Evolutionary conservation across 164 flowering plant species (phyloP).

Genomic region (Liriodendron chinense): DNA sequence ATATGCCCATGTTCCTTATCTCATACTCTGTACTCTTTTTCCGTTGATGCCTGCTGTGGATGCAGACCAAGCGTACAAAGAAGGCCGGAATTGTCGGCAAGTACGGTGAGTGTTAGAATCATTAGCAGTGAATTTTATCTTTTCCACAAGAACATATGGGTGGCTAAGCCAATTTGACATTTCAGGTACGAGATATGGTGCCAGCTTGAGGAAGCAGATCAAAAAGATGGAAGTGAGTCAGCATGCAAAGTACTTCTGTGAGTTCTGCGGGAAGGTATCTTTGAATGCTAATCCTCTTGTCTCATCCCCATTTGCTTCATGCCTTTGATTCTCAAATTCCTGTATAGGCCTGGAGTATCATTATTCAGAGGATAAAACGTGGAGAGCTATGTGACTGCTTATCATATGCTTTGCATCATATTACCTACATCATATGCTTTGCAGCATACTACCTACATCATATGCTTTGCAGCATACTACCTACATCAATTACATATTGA

Average conservation of each 20-base stretch:
- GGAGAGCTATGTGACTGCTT: too few species aligned
- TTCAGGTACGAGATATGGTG: conserved; percentile 82
- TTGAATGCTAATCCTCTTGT: neutral
- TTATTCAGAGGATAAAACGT: too few species aligned
- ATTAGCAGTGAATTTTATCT: neutral
- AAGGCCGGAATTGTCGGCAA: conserved; percentile 80
- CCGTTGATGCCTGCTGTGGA: neutral
- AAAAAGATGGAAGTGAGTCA: conserved; percentile 92
- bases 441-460: too few species aligned
- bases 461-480: too few species aligned
- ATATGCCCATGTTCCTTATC: neutral
- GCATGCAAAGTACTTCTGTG: conserved; percentile 80
- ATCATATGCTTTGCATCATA: too few species aligned
- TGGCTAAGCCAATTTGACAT: neutral
- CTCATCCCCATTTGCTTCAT: too few species aligned
- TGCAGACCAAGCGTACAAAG: conserved; percentile 74
- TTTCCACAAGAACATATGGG: neutral
- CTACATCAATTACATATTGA: too few species aligned
- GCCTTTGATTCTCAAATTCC: too few species aligned
- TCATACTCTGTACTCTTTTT: neutral
- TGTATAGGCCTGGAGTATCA: too few species aligned
- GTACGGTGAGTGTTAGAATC: conserved; percentile 42
- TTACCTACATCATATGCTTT: too few species aligned
- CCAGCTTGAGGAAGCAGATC: conserved; percentile 79
- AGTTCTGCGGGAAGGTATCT: conserved; percentile 77